Conservation (phyloP, 352 stramenopile genomes). For the Phytophthora sp. region DNA sequence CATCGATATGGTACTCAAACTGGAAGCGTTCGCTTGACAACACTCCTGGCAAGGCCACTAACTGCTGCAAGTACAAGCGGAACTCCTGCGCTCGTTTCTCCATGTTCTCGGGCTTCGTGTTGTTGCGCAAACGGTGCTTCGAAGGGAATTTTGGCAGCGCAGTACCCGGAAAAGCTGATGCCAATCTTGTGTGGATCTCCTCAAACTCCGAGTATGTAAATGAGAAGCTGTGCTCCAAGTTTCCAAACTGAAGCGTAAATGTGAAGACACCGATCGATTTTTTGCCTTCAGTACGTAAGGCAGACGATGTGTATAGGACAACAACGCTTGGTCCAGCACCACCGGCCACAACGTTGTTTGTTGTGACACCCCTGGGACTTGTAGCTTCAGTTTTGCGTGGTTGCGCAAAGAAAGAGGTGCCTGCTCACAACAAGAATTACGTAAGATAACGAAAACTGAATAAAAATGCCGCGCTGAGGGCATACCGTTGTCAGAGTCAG, state of each 20-base stretch:
- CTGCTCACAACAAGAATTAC: constrained; percentile 19
- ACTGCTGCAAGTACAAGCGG: constrained; percentile 71
- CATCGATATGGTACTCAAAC: constrained; percentile 69
- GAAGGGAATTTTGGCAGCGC: constrained; percentile 78
- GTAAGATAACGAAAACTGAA: background rate
- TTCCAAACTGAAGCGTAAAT: constrained; percentile 59
- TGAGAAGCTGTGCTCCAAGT: constrained; percentile 58
- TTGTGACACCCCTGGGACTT: constrained; percentile 23
- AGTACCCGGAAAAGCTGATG: constrained; percentile 28
- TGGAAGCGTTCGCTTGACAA: constrained; percentile 67
- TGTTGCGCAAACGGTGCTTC: constrained; percentile 78
- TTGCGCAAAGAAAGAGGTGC: constrained; percentile 32
- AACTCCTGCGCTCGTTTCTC: constrained; percentile 86
- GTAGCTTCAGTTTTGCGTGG: constrained; percentile 17
- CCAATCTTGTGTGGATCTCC: constrained; percentile 64
- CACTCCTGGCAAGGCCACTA: constrained; percentile 55
- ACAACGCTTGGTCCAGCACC: constrained; percentile 34
- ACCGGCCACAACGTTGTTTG: constrained; percentile 23
- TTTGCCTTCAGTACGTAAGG: constrained; percentile 64
- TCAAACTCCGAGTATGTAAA: constrained; percentile 79
- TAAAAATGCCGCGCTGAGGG: background rate
- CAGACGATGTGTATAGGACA: constrained; percentile 60
- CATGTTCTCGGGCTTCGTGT: constrained; percentile 86
- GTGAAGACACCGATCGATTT: constrained; percentile 74
- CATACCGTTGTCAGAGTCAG: constrained; percentile 37